These are phyloP conservation scores for Pythium vanterpoolii DNA, from an alignment of 352 stramenopile genomes.

Conservation along the genomic window DNA sequence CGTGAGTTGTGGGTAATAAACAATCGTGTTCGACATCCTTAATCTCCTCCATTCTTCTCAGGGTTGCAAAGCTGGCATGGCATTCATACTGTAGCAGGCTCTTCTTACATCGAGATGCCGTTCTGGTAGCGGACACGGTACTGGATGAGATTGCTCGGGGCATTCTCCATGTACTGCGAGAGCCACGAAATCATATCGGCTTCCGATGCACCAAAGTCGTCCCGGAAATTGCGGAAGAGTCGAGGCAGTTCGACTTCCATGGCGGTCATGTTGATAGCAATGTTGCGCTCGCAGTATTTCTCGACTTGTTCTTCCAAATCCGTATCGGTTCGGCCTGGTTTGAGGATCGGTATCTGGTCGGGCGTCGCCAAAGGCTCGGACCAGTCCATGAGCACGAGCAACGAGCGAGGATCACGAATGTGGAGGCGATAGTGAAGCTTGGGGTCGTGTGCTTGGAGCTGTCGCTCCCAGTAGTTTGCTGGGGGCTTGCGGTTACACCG, in stretches of 20 bases:
- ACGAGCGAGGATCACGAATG: conserved; percentile 79
- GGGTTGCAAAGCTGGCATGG: too few relatives aligned
- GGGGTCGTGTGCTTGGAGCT: conserved; percentile 76
- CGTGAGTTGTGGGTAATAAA: conserved; percentile 14
- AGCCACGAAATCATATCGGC: conserved; percentile 85
- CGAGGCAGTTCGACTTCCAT: conserved; percentile 67
- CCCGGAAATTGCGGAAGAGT: conserved; percentile 78
- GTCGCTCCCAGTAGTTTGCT: conserved; percentile 84
- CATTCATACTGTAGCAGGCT: too few relatives aligned
- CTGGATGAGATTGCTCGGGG: conserved; percentile 64
- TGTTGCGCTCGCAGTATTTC: conserved; percentile 64
- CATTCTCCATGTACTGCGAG: conserved; percentile 79
- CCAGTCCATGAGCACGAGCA: conserved; percentile 81
- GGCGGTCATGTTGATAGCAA: conserved; percentile 52
- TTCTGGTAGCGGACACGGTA: conserved; percentile 72
- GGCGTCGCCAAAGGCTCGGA: conserved; percentile 54
- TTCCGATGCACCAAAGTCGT: conserved; percentile 85
- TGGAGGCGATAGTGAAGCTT: conserved; percentile 84
- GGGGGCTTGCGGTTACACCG: conserved; percentile 86
- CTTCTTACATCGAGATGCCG: conserved; percentile 62
- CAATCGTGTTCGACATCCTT: conserved; percentile 7
- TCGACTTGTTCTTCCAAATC: conserved; percentile 80
- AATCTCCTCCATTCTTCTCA: neutral
- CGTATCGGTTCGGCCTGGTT: conserved; percentile 80
- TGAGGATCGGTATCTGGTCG: conserved; percentile 71